A percentile compares a stretch with the other conserved stretches of the same genome.
phyloP scores from a whole-genome alignment of 305 asterid genomes.

The Nicotiana rustica region DNA sequence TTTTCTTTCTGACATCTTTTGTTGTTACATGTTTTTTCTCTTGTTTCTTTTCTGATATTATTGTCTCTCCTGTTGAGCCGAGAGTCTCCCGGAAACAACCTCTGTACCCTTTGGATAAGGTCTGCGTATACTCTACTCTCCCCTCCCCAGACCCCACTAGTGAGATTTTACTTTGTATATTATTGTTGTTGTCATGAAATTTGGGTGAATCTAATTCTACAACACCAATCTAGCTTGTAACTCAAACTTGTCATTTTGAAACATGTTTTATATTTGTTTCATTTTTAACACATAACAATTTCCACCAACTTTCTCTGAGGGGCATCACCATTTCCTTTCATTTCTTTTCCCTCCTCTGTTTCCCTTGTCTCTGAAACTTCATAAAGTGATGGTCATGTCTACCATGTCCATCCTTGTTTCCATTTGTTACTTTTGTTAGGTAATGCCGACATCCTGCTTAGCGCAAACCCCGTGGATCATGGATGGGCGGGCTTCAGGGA shows the following conservation, averaged over 20 bases:
- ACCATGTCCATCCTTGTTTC: constrained; percentile 45
- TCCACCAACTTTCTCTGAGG: background rate
- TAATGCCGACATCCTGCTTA: no score
- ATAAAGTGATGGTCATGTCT: constrained; percentile 42
- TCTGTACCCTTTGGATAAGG: no score
- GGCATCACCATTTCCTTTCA: constrained; percentile 26
- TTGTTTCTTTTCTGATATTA: no score
- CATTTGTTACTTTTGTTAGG: background rate
- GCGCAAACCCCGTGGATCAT: no score
- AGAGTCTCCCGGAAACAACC: no score
- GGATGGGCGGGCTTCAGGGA: no score
- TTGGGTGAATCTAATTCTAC: constrained; percentile 37
- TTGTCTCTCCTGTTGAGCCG: no score
- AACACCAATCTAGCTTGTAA: constrained; percentile 32
- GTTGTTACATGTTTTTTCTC: no score
- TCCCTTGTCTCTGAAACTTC: constrained; percentile 39
- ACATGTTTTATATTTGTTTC: constrained; percentile 21
- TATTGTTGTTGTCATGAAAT: background rate
- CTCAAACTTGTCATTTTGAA: constrained; percentile 50
- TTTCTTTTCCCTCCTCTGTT: constrained; percentile 30
- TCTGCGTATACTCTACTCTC: no score
- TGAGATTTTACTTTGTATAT: no score
- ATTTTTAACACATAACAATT: constrained; percentile 34
- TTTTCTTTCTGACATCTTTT: no score
- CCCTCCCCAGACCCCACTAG: no score